Conservation (phyloP, 371 early-diverging fungal species). For the Entomophthora muscae region DNA sequence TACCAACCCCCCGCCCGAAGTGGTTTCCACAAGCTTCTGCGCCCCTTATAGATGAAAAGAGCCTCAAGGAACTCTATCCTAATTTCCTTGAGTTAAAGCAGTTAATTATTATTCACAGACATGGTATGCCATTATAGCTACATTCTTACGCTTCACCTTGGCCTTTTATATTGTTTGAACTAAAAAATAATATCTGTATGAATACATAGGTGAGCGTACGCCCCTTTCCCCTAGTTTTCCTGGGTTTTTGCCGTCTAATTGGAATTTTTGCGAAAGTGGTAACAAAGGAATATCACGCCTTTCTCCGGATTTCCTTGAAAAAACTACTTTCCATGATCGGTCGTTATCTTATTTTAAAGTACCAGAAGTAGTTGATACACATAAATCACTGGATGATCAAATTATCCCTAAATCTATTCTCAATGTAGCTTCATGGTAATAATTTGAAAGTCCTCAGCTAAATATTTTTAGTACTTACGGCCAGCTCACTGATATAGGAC, state of each 20-base stretch:
- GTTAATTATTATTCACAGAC: slow-evolving; percentile 2
- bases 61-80: slow-evolving; percentile 4
- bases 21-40: too few relatives aligned
- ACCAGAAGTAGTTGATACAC: not conserved
- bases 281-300: not conserved
- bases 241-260: not conserved
- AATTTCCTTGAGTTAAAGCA: not conserved
- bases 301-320: not conserved
- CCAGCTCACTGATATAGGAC: slow-evolving; percentile 58
- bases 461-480: slow-evolving; percentile 31
- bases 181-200: not conserved
- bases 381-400: not conserved
- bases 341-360: not conserved
- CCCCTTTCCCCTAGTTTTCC: not conserved
- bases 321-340: not conserved
- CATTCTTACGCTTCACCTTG: not conserved
- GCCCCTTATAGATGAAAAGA: too few relatives aligned
- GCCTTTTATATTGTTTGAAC: too few relatives aligned
- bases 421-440: not conserved
- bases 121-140: not conserved
- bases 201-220: slow-evolving; percentile 3
- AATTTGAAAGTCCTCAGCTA: not conserved
- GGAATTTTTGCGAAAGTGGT: slow-evolving; percentile 1
- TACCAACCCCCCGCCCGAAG: too few relatives aligned
- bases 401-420: not conserved